Evolutionary conservation across 179 eudicot species (phyloP), one percentile per base, ranked within the genome.

Genomic region (Sideroxylon spinosum): DNA sequence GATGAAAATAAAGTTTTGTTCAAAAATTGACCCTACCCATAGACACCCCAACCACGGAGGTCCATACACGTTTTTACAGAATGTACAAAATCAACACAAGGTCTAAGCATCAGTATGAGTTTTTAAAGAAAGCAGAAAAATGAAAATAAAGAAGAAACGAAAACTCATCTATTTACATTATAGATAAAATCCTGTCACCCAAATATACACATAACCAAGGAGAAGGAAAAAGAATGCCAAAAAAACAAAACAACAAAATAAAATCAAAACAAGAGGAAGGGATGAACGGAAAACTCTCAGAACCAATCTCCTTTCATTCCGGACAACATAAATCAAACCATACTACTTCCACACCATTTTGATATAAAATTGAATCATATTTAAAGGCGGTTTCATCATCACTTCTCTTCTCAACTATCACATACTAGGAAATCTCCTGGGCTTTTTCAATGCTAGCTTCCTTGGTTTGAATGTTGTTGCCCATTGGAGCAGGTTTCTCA

Each of bases 131-230:
- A 52, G 11, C 16, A 37, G 44, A 37, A 3, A 37, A 37, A 37
- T 37, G 44, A 37, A 37, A 37, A 37, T 0, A 37, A 3, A 37
- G 44, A 48, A 74, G 6, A 22, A 8, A 17, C 22, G 6, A 62
- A 19, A 44, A 3, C 57, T 37, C 13, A 7, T 14, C 37, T 75
- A 75, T 62, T 37, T 82, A 82, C 88, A 86, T 74, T 55, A 82
- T 86, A 79, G 76, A 85, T 84, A 82, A 73, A 83, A 80, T 59
- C 72, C 68, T 17, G 68, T 80, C 79, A 73, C 83, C 83, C 68
- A 81, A 76, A 81, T 37, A 86, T 80, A 78, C 80, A 86, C 87
- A 84, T 56, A 76, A 53, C 56, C 78, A 66, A 71, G 19, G 25
- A 76, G 49, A 65, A 63, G 63, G 59, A 37, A 76, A 26, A 64